Percentiles rank a stretch among this genome's conserved stretches.
These are phyloP conservation scores for Moricandia arvensis DNA, from an alignment of 345 rosid species.

Conservation along the genomic window DNA sequence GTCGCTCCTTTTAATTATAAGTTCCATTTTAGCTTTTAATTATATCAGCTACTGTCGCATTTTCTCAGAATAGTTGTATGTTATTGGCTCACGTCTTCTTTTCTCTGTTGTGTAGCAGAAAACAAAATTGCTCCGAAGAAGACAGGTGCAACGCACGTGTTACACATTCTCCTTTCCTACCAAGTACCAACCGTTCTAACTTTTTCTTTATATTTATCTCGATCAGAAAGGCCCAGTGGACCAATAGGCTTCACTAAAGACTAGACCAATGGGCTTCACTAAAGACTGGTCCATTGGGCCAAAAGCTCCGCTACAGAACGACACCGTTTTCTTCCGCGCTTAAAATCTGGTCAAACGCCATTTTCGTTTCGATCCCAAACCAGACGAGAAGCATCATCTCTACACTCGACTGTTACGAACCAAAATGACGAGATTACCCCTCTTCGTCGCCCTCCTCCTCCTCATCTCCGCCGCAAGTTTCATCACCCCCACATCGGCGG, in stretches of 20 bases:
- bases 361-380: slow-evolving; percentile 7
- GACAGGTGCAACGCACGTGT: slow-evolving; percentile 33
- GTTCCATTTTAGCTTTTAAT: background rate
- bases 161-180: slow-evolving; percentile 7
- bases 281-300: too few species aligned
- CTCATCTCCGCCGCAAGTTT: slow-evolving; percentile 35
- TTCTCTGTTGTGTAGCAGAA: background rate
- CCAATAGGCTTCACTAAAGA: background rate
- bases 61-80: background rate
- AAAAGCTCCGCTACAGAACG: background rate
- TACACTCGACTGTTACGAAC: background rate
- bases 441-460: slow-evolving; percentile 28
- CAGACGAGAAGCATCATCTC: slow-evolving; percentile 23
- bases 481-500: slow-evolving; percentile 47
- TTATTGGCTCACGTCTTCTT: background rate
- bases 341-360: slow-evolving; percentile 6
- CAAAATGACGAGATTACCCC: slow-evolving; percentile 30
- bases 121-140: background rate
- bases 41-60: background rate
- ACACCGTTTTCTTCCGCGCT: background rate
- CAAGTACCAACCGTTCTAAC: background rate
- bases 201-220: background rate
- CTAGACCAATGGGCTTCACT: background rate
- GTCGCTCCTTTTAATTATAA: slow-evolving; percentile 1
- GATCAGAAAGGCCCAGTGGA: background rate